Base-by-base conservation (phyloP, 257 asterid species). In the Schizonepeta tenuifolia region DNA sequence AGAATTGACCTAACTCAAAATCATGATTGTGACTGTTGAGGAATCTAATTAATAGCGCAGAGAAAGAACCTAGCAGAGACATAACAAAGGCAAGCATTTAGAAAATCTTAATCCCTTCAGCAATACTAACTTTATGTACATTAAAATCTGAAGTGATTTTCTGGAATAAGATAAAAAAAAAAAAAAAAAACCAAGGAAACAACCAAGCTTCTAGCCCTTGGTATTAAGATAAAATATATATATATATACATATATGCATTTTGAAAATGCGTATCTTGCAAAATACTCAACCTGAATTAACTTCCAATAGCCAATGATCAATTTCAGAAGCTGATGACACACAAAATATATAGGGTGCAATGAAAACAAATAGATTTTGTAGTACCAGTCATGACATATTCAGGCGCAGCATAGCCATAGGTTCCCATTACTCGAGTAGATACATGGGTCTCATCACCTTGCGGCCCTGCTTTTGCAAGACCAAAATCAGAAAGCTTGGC, bases 351-450 rank as follows among this genome's bases (percentile, higher is more conserved):
- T 43, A 59, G 14, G 22, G 59, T 28, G 50, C 72, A 56, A 75
- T 67, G 40, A 38, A 53, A 57, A 21, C 21, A 22, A 20, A 51
- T 9, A 20, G 9, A 63, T 41, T 35, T 65, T 24, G 51, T n/a
- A 72, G 41, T 89, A 93, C 98, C 99, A 21, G 99, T 95, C 99
- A 95, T 95, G 50, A 95, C 99, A 86, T 95, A 95, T 86, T 95
- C 99, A 49, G 99, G 99, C 50, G 99, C 99, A 15, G 99, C 99
- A 78, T 95, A 95, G 46, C 99, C 99, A 84, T 95, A 95, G 68
- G 98, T 95, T 73, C 99, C 99, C 99, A 95, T 95, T 20, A 95
- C 98, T 40, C 98, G 91, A 72, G 99, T 95, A 50, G 99, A 95
- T 67, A 95, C 99, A 74, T 95, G 99, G 51, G 99, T 95, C 86